Evolutionary conservation across 345 rosid genomes (phyloP).

Genomic region (Salix viminalis): DNA sequence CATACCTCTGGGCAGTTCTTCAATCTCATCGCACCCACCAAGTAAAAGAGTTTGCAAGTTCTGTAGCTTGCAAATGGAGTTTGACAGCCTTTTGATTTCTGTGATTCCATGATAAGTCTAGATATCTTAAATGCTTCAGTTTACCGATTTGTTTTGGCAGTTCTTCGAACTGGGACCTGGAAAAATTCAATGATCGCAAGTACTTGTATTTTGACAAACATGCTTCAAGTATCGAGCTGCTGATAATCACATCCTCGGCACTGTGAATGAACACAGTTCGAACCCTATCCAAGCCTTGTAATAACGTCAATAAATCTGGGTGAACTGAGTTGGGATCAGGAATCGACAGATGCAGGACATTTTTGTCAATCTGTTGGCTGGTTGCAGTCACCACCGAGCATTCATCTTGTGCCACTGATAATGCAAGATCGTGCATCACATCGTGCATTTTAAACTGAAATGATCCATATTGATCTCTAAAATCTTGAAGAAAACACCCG

Average conservation of each 20-base stretch:
- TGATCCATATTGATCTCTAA: background rate
- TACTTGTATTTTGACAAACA: constrained; percentile 11
- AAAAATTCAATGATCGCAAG: constrained; percentile 16
- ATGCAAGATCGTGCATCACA: constrained; percentile 27
- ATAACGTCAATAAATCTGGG: background rate
- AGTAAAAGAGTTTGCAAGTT: constrained; percentile 23
- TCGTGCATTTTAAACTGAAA: constrained; percentile 18
- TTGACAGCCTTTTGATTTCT: constrained; percentile 20
- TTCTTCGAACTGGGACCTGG: constrained; percentile 7
- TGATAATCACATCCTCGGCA: background rate
- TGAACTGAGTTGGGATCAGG: background rate
- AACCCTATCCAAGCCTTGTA: background rate
- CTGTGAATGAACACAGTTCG: constrained; percentile 3
- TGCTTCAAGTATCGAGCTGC: constrained; percentile 8
- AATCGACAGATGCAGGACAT: background rate
- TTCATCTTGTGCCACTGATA: constrained; percentile 14
- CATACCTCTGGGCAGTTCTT: constrained; percentile 18
- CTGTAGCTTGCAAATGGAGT: constrained; percentile 22
- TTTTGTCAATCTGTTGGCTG: background rate
- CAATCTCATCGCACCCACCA: constrained; percentile 4
- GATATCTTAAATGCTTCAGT: constrained; percentile 33
- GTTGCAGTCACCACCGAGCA: background rate
- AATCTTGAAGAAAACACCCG: constrained; percentile 30
- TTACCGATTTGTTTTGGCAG: constrained; percentile 17
- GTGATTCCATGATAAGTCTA: constrained; percentile 4